Evolutionary conservation across 2,329 filamentous ascomycete species (phyloP), one percentile per base, ranked within the genome.

Genomic region (Fusarium nematophilum): DNA sequence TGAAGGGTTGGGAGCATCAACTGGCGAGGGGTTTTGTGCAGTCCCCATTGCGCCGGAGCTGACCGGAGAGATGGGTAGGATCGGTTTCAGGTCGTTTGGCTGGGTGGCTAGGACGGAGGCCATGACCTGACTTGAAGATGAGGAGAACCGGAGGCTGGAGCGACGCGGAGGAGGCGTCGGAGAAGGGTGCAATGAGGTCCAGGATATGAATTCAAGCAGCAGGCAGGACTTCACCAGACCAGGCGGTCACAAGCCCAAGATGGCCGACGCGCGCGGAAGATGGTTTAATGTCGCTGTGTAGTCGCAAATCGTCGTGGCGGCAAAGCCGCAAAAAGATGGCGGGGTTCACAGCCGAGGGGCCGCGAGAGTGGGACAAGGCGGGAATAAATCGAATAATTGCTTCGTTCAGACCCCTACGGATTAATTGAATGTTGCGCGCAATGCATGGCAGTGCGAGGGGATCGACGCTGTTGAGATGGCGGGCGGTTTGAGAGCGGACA

Each of bases 11-110:
- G 49, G 77, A 70, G 34, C 75, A 71, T 57, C 82, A 21, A 61
- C 49, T 21, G 68, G 69, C 31, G 67, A 70, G 17, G 51, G 23
- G 73, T 75, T 79, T 60, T 81, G 78, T 30, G 70, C 65, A 46
- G 76, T 70, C 36, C 76, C 73, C 79, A 83, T 81, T 63, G 71
- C 72, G 57, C 74, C 70, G 39, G 72, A 71, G 59, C 73, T 75
- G 42, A 75, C 70, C 57, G 75, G 75, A 37, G 77, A 74, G 45
- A 76, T 71, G 55, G 77, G 72, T 38, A 78, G 67, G 37, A 71
- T 68, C 42, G 73, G 68, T 66, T 75, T 76, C 38, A 70, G 49
- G 59, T 64, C 66, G 57, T 59, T 62, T 40, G 62, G 62, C 42
- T 64, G 62, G 23, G 62, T 53, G 36, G 64, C 58, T 59, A 68